Conservation (phyloP, 768 basidiomycete genomes). For the Tulasnella sp. region DNA sequence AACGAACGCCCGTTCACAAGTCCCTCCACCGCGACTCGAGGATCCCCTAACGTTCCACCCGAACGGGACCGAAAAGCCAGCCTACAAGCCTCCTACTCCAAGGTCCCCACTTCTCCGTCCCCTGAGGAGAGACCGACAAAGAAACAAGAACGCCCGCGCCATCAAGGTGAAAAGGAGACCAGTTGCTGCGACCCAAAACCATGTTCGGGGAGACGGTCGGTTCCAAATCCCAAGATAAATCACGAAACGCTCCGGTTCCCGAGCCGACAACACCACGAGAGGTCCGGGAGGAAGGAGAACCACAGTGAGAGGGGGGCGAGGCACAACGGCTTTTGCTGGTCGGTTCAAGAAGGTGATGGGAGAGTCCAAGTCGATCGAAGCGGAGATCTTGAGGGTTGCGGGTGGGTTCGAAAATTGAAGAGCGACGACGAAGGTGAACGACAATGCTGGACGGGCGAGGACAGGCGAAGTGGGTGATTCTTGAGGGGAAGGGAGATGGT, state of each 20-base stretch:
- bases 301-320: background rate
- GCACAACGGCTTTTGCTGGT: background rate
- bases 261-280: background rate
- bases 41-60: background rate
- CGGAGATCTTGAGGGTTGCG: background rate
- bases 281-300: background rate
- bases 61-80: background rate
- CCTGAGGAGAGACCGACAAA: background rate
- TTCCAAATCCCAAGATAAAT: no score
- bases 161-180: background rate
- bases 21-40: background rate
- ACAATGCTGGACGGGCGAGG: background rate
- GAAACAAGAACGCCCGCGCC: background rate
- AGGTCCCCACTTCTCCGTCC: background rate
- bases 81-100: background rate
- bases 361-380: background rate
- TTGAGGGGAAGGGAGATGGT: background rate
- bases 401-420: background rate
- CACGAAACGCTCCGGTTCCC: no score
- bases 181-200: background rate
- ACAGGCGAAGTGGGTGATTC: background rate
- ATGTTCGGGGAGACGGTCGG: background rate
- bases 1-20: no score
- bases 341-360: background rate
- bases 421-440: background rate